phyloP scores from a whole-genome alignment of 345 rosid species.

The Melaleuca quinquenervia region DNA sequence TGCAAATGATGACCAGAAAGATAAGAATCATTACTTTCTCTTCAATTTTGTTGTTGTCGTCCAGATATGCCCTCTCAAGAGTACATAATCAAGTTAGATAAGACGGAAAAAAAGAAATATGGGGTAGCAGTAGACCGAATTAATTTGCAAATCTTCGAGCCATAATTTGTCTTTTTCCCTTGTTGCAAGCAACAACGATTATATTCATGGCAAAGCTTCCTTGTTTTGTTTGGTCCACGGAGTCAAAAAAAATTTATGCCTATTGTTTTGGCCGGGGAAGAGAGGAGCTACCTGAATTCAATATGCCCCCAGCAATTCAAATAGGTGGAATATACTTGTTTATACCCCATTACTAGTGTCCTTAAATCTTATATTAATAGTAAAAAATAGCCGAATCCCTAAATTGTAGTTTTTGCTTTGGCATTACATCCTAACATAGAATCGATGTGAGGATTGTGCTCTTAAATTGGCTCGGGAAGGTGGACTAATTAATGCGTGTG shows the following conservation, averaged over 20 bases:
- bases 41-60: not conserved
- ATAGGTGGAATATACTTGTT: not conserved
- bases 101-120: too few relatives aligned
- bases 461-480: not conserved
- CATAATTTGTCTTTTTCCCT: too few relatives aligned
- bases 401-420: not conserved
- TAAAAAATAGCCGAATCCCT: not conserved
- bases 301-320: not conserved
- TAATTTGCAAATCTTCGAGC: too few relatives aligned
- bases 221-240: too few relatives aligned
- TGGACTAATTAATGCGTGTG: not conserved
- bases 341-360: not conserved
- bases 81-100: too few relatives aligned
- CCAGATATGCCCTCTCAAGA: not conserved
- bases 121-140: too few relatives aligned
- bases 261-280: accelerated
- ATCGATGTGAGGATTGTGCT: not conserved
- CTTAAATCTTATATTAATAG: not conserved
- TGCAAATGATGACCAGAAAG: not conserved
- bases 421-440: not conserved
- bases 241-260: not conserved
- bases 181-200: too few relatives aligned
- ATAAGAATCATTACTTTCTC: too few relatives aligned
- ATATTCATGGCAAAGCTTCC: too few relatives aligned
- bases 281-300: accelerated